A percentile compares a stretch with the other conserved stretches of the same genome.
phyloP scores from a whole-genome alignment of 2,329 filamentous ascomycete genomes.

The Sporothrix brunneoviolacea region DNA sequence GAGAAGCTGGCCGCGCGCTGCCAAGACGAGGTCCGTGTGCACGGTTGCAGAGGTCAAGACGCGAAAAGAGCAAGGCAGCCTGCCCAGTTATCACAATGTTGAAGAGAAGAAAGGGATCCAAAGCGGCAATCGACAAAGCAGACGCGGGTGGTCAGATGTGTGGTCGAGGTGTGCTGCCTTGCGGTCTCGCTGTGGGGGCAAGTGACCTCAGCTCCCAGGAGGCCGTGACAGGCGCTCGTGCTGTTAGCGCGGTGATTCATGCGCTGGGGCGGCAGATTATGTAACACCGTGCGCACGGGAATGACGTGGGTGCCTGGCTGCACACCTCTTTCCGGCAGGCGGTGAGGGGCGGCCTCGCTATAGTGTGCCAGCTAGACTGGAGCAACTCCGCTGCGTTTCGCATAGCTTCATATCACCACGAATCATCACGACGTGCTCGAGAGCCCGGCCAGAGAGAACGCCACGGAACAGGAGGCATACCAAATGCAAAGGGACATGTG shows the following conservation, averaged over 20 bases:
- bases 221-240: neutral
- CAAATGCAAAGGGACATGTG: neutral
- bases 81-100: too few relatives aligned
- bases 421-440: neutral
- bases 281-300: neutral
- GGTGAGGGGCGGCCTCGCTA: too few relatives aligned
- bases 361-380: too few relatives aligned
- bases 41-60: too few relatives aligned
- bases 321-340: constrained; percentile 12
- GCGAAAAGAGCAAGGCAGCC: too few relatives aligned
- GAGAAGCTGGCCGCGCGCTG: neutral
- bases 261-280: constrained; percentile 7
- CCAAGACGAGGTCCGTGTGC: too few relatives aligned
- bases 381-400: too few relatives aligned
- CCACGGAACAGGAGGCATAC: neutral
- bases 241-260: neutral
- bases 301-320: constrained; percentile 9
- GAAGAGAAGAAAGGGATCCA: too few relatives aligned
- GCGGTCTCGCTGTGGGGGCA: constrained; percentile 1
- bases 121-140: neutral
- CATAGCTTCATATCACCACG: neutral
- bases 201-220: constrained; percentile 7
- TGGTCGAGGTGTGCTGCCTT: constrained; percentile 11
- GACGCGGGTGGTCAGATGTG: constrained; percentile 11
- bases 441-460: neutral